A percentile compares a stretch with the other conserved stretches of the same genome.
Evolutionary conservation across 768 basidiomycete genomes (phyloP).

Genomic region (Psilocybe subaeruginosa): DNA sequence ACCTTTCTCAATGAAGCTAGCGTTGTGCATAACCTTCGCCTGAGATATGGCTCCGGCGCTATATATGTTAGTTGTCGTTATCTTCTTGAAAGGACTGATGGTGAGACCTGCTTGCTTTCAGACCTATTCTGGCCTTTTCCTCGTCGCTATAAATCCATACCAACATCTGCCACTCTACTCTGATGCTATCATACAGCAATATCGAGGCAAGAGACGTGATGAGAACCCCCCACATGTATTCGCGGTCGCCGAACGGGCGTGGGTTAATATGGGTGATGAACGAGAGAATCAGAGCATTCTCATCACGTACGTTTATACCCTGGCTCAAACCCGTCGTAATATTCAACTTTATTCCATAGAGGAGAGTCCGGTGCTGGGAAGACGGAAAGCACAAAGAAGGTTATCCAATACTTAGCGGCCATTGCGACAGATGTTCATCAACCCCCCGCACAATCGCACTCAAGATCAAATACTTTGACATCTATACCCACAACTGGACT

Average conservation of each 20-base stretch:
- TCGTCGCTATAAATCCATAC: constrained; percentile 99
- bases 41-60: constrained; percentile 88
- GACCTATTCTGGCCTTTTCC: constrained; percentile 96
- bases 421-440: constrained; percentile 85
- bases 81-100: not conserved
- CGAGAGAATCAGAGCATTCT: constrained; percentile 97
- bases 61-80: constrained; percentile 74
- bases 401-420: constrained; percentile 98
- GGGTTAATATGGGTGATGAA: constrained; percentile 98
- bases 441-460: constrained; percentile 59
- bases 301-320: constrained; percentile 75
- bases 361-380: constrained; percentile 99
- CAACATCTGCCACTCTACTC: constrained; percentile 90
- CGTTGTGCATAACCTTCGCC: constrained; percentile 95
- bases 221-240: constrained; percentile 98
- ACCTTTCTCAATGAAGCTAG: constrained; percentile 98
- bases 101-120: constrained; percentile 30
- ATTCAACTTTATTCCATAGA: constrained; percentile 40
- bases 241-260: constrained; percentile 95
- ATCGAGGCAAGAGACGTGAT: constrained; percentile 84
- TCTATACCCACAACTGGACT: constrained; percentile 70
- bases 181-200: constrained; percentile 85
- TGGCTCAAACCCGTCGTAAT: not conserved
- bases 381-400: constrained; percentile 99
- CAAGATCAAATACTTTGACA: constrained; percentile 65